phyloP scores from a whole-genome alignment of 1,284 basidiomycete genomes.

The Hemileccinum hortonii region DNA sequence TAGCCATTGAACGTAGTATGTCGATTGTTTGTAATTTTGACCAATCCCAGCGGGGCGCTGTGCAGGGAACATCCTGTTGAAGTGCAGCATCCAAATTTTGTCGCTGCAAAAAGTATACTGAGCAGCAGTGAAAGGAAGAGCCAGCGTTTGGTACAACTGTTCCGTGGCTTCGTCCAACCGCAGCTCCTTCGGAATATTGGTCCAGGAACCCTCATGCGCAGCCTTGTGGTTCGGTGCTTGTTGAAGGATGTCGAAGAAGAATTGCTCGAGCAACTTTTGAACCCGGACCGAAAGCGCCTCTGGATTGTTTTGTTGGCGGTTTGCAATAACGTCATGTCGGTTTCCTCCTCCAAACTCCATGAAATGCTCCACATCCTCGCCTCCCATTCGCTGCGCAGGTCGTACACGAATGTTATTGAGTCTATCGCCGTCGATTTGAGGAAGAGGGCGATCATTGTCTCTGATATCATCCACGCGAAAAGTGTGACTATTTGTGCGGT shows the following conservation, averaged over 20 bases:
- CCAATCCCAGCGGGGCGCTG: background rate
- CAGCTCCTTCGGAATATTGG: background rate
- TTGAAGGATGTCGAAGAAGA: background rate
- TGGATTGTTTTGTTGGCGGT: too few species aligned
- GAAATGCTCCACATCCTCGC: background rate
- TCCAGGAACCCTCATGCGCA: background rate
- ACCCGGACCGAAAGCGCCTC: background rate
- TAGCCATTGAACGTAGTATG: background rate
- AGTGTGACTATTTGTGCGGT: background rate
- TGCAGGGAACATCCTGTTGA: background rate
- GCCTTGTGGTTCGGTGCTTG: background rate
- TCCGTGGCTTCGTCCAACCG: background rate
- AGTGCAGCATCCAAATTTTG: background rate
- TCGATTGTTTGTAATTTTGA: background rate
- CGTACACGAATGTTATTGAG: background rate
- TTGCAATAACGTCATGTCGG: background rate
- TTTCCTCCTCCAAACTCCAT: background rate
- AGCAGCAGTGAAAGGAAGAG: background rate
- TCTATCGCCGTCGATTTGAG: background rate
- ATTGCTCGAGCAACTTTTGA: background rate
- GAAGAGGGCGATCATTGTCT: background rate
- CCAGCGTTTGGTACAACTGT: background rate
- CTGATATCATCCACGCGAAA: background rate
- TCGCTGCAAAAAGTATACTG: background rate
- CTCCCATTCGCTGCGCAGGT: background rate